Conservation (phyloP, 768 basidiomycete species). For the Collybiopsis confluens region DNA sequence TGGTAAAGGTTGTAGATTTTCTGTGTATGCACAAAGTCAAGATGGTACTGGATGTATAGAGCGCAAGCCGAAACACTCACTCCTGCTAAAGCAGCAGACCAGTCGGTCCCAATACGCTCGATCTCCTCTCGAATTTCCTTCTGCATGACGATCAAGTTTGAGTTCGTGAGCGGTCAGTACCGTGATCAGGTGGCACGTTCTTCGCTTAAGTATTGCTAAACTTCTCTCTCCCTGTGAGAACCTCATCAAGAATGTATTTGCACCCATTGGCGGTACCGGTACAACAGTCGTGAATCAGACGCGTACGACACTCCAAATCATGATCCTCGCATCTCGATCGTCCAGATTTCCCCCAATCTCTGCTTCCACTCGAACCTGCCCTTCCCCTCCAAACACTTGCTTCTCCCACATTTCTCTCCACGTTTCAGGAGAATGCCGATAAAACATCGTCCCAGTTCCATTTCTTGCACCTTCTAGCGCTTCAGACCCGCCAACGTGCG, state of each 20-base stretch:
- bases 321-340: not conserved
- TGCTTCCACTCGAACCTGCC: not conserved
- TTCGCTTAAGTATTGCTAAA: too few relatives aligned
- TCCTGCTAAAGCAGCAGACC: not conserved
- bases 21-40: not conserved
- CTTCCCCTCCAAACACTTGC: not conserved
- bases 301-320: too few relatives aligned
- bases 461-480: slow-evolving; percentile 13
- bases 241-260: too few relatives aligned
- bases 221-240: too few relatives aligned
- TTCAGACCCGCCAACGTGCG: slow-evolving; percentile 19
- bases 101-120: not conserved
- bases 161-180: too few relatives aligned
- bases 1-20: not conserved
- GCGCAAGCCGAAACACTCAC: too few relatives aligned
- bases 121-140: not conserved
- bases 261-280: too few relatives aligned
- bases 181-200: too few relatives aligned
- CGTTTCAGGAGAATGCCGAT: slow-evolving; percentile 16
- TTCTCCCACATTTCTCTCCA: slow-evolving; percentile 17
- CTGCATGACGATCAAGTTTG: too few relatives aligned
- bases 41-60: too few relatives aligned
- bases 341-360: not conserved
- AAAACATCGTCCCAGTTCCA: slow-evolving; percentile 4
- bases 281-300: too few relatives aligned